A percentile compares a stretch with the other conserved stretches of the same genome.
These are phyloP conservation scores for Chaetomiaceae sp. DNA, from an alignment of 2,329 filamentous ascomycete genomes.

Conservation along the genomic window DNA sequence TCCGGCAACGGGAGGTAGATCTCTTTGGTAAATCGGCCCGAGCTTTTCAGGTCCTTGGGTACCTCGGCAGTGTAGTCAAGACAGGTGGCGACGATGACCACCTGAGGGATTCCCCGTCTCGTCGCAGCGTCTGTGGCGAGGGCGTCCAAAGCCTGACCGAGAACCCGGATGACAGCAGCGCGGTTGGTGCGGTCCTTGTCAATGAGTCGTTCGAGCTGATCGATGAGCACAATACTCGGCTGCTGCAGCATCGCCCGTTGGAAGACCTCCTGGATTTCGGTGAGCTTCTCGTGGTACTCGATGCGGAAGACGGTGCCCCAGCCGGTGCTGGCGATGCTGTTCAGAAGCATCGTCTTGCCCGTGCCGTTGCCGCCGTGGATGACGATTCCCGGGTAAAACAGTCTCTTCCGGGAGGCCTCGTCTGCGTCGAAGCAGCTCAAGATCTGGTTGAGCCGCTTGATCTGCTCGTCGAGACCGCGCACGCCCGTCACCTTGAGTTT, in stretches of 20 bases:
- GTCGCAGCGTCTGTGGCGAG: slow-evolving; percentile 33
- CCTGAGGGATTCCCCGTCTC: slow-evolving; percentile 41
- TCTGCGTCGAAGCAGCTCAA: slow-evolving; percentile 49
- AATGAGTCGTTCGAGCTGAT: slow-evolving; percentile 67
- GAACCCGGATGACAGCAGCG: slow-evolving; percentile 42
- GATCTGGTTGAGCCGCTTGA: slow-evolving; percentile 60
- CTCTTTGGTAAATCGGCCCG: slow-evolving; percentile 58
- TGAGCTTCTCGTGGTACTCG: slow-evolving; percentile 47
- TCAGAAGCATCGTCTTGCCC: slow-evolving; percentile 72
- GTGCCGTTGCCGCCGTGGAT: slow-evolving; percentile 79
- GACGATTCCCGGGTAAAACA: slow-evolving; percentile 51
- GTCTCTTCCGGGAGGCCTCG: slow-evolving; percentile 20
- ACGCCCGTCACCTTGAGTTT: slow-evolving; percentile 49
- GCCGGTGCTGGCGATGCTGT: slow-evolving; percentile 57
- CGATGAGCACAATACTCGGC: slow-evolving; percentile 74
- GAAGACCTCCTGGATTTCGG: slow-evolving; percentile 61
- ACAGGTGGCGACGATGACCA: slow-evolving; percentile 71
- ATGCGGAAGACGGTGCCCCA: slow-evolving; percentile 67
- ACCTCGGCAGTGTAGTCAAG: slow-evolving; percentile 65
- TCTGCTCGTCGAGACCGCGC: slow-evolving; percentile 60
- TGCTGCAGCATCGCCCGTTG: slow-evolving; percentile 60
- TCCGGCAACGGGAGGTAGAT: slow-evolving; percentile 76
- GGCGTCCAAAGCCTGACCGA: slow-evolving; percentile 51
- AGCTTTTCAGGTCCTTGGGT: slow-evolving; percentile 59
- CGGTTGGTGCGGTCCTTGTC: slow-evolving; percentile 51